Base-by-base conservation (phyloP, 768 basidiomycete genomes). In the Leccinum rimulosum region DNA sequence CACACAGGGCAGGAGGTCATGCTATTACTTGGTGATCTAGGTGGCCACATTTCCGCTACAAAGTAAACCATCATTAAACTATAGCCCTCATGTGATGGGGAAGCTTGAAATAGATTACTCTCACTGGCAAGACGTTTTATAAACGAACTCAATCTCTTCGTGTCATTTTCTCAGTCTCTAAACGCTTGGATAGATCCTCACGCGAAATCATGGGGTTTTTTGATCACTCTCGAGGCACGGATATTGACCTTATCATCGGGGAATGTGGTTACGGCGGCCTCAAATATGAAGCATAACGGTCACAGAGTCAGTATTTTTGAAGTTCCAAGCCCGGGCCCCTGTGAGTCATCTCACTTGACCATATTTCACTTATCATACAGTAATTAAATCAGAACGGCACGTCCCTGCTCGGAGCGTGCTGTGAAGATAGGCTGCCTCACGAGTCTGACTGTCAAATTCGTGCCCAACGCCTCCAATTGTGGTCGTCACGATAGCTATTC, bases 271-370 rank as follows among this genome's bases (percentile, higher is more conserved):
- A 69, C 19, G 8, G 22, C 35, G 48, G 17, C 36, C 17, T 52
- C 10, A 11, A 31, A 28, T 50, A 67, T 12, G 25, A 60, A 61
- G 22, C 43, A 58, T 17, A 63, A 60, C 45, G 63, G 63, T 5
- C 67, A 66, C 61, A 17, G 31, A 31, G 66, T 67, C 28, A 60
- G 40, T 28, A 50, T 73, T 19, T 52, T 68, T n/a, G 66, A 69
- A 61, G 43, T 54, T 66, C 43, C 56, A 54, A 11, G 51, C 56
- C 22, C 22, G 22, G 22, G 22, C 22, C 7, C 51, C 64, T 38
- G 64, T 64, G 52, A 58, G 64, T 61, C 33, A 45, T 52, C 54
- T 48, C 52, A 19, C 7, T 47, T 11, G 12, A 6, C 47, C 28
- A 27, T 56, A 53, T 60, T 65, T 50, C 55, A 56, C 53, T 51